Evolutionary conservation across 441 rosid genomes (phyloP), one percentile per base, ranked within the genome.

Genomic region (Arabidopsis lyrata): DNA sequence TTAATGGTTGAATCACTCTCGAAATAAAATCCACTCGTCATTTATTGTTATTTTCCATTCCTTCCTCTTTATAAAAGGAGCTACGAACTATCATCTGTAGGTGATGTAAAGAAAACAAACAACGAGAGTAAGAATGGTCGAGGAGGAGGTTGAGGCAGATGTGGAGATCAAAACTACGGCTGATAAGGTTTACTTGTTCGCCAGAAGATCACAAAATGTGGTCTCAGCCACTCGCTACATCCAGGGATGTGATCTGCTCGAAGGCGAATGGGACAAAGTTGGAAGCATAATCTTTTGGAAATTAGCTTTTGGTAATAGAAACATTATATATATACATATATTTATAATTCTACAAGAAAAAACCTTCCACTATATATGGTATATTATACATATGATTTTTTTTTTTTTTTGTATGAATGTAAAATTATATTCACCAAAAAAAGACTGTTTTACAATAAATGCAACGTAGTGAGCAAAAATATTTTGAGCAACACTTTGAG

Each of bases 161-260:
- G 71, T 76, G 20, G 83, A 72, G 47, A 52, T 72, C 69, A 63
- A 80, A 47, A 36, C 65, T 48, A 18, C 2, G 13, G 29, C 54
- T 18, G 27, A 18, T 8, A 48, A 48, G 54, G 18, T 48, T 2
- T 2, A 3, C 54, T 18, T 16, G 54, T 48, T 48, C 13, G 29
- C 6, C 50, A 45, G 50, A 20, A 8, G 54, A 48, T 48, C 27
- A 48, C 29, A 48, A 18, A 27, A 48, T 3, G 27, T 48, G 27
- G 27, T 24, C 5, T 9, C 27, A 18, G 27, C 53, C 53, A 48
- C 53, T 48, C 27, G 13, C 53, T 48, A 48, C 2, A 18, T 48
- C 9, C 27, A 48, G 53, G 27, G 27, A 16, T 48, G 53, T 48
- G 53, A 48, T 18, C 6, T 48, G 0, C 53, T 48, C 24, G 53